A percentile compares a stretch with the other conserved stretches of the same genome.
These are phyloP conservation scores for Malbranchea cinnamomea DNA, from an alignment of 2,329 filamentous ascomycete genomes.

Conservation along the genomic window DNA sequence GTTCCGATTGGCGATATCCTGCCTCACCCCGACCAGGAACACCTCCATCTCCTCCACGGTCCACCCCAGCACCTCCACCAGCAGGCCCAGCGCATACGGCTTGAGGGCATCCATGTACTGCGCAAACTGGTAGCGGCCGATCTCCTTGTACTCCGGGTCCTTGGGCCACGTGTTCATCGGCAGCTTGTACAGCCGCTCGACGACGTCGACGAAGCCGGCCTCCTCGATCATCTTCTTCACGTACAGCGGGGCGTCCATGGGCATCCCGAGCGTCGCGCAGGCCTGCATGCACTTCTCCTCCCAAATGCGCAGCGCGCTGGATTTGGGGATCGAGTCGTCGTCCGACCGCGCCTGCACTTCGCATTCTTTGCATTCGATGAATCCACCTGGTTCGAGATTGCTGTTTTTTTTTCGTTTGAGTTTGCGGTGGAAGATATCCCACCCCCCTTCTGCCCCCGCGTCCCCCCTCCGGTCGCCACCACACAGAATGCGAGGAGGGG, in stretches of 20 bases:
- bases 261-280: constrained; percentile 25
- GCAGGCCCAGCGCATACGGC: constrained; percentile 4
- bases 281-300: constrained; percentile 15
- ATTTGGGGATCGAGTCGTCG: constrained; percentile 23
- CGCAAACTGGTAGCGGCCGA: constrained; percentile 2
- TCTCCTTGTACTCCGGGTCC: constrained; percentile 9
- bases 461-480: too few species aligned
- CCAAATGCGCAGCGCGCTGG: constrained; percentile 16
- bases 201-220: constrained; percentile 30
- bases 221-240: constrained; percentile 26
- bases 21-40: constrained; percentile 3
- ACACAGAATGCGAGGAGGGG: too few species aligned
- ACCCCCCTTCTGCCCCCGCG: too few species aligned
- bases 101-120: constrained; percentile 5
- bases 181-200: constrained; percentile 21
- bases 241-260: constrained; percentile 20
- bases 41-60: constrained; percentile 4
- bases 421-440: too few species aligned
- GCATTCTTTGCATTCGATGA: constrained; percentile 35
- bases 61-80: constrained; percentile 6
- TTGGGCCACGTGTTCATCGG: constrained; percentile 32
- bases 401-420: constrained; percentile 3
- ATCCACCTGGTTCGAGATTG: constrained; percentile 34
- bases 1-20: constrained; percentile 4
- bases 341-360: constrained; percentile 26